Conservation (phyloP, 192 early-diverging fungal genomes). For the Geranomyces variabilis region DNA sequence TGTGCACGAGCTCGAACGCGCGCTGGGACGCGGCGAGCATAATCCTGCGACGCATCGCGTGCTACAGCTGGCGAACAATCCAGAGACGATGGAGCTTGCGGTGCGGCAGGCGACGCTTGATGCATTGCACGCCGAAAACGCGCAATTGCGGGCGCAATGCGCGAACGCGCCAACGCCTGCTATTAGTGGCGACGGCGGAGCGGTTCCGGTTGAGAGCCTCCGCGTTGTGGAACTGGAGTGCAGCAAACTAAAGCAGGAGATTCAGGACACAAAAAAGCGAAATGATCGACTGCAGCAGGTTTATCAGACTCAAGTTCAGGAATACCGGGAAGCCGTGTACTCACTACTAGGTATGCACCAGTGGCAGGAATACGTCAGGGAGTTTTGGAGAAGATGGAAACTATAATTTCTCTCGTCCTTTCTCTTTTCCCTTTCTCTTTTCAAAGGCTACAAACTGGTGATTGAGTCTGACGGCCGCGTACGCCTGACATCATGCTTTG, state of each 20-base stretch:
- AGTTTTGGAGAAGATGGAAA: too few relatives aligned
- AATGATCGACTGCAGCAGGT: conserved; percentile 69
- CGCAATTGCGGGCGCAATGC: conserved; percentile 49
- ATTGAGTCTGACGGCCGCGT: conserved; percentile 65
- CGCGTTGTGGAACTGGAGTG: conserved; percentile 64
- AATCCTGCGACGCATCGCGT: conserved; percentile 63
- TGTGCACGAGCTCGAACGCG: conserved; percentile 60
- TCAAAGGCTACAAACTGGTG: conserved; percentile 47
- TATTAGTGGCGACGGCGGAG: not conserved
- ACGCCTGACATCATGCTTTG: conserved; percentile 74
- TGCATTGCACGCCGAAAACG: conserved; percentile 71
- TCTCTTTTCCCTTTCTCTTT: not conserved
- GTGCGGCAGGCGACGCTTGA: conserved; percentile 73
- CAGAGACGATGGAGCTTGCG: conserved; percentile 64
- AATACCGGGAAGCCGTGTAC: conserved; percentile 76
- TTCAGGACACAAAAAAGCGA: conserved; percentile 70
- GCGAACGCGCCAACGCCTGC: not conserved
- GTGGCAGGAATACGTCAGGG: not conserved
- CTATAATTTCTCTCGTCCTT: conserved; percentile 15
- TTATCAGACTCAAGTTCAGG: conserved; percentile 68
- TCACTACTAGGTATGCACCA: conserved; percentile 61
- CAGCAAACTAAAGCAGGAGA: conserved; percentile 48
- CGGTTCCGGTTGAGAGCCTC: conserved; percentile 59
- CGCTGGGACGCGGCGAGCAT: conserved; percentile 67
- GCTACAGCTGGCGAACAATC: conserved; percentile 78